Evolutionary conservation across 2,329 filamentous ascomycete species (phyloP).

Genomic region (Diaporthe sp.): DNA sequence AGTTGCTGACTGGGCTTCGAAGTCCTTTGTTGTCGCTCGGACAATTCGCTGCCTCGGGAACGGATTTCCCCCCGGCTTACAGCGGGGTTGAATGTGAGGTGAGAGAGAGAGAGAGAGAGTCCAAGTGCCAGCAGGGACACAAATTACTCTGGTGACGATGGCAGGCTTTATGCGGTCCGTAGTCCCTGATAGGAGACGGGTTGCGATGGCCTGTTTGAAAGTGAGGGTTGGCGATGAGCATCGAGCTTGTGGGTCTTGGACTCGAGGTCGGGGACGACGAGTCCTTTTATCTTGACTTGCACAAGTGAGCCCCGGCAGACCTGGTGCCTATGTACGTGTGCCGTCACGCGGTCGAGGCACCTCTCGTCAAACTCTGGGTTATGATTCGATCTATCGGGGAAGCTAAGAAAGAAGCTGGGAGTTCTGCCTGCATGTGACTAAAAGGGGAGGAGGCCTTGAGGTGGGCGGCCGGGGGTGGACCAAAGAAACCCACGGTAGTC

Average conservation of each 20-base stretch:
- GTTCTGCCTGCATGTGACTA: slow-evolving; percentile 26
- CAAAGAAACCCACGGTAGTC: background rate
- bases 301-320: background rate
- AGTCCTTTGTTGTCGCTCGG: background rate
- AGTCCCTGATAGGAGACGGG: background rate
- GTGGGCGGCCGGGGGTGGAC: slow-evolving; percentile 14
- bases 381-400: slow-evolving; percentile 2
- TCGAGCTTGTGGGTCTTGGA: background rate
- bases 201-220: background rate
- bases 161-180: background rate
- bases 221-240: background rate
- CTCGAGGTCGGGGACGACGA: background rate
- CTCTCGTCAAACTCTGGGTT: slow-evolving; percentile 9
- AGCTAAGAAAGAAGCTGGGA: slow-evolving; percentile 3
- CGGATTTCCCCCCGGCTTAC: background rate
- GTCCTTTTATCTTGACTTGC: slow-evolving; percentile 18
- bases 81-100: background rate
- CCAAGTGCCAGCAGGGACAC: background rate
- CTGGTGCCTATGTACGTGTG: background rate
- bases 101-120: no score
- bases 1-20: background rate
- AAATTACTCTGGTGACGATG: background rate
- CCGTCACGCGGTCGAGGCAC: slow-evolving; percentile 21
- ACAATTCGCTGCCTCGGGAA: background rate
- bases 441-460: slow-evolving; percentile 6